phyloP scores from a whole-genome alignment of 306 rosid species.

The Gastrolobium villosum region DNA sequence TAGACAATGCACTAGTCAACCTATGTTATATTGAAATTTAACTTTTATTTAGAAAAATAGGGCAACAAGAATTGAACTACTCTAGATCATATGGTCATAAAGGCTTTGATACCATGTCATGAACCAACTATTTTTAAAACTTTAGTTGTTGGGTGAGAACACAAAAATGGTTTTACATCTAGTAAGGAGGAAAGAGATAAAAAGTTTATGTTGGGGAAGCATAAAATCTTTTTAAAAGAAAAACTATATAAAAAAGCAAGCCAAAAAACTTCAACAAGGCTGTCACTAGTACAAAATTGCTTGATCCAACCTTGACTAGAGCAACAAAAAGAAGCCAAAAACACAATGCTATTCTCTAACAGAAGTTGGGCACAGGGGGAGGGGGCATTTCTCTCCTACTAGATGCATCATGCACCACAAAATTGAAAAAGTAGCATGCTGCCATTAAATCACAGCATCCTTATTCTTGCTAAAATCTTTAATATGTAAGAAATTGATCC shows the following conservation, averaged over 20 bases:
- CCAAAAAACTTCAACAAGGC: background rate
- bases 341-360: background rate
- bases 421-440: background rate
- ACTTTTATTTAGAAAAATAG: background rate
- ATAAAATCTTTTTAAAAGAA: slow-evolving; percentile 14
- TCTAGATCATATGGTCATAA: background rate
- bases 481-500: background rate
- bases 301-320: background rate
- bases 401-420: background rate
- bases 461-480: background rate
- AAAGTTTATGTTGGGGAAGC: background rate
- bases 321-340: background rate
- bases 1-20: background rate
- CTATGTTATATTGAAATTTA: background rate
- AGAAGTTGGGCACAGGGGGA: background rate
- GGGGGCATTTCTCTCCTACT: background rate
- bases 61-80: background rate
- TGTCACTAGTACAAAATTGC: background rate
- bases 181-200: background rate
- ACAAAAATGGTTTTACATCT: background rate
- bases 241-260: background rate
- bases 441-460: background rate
- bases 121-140: background rate
- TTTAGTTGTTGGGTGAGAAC: background rate
- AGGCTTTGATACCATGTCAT: background rate